These are phyloP conservation scores for Cryomyces minteri DNA, from an alignment of 495 filamentous ascomycete species.

Conservation along the genomic window DNA sequence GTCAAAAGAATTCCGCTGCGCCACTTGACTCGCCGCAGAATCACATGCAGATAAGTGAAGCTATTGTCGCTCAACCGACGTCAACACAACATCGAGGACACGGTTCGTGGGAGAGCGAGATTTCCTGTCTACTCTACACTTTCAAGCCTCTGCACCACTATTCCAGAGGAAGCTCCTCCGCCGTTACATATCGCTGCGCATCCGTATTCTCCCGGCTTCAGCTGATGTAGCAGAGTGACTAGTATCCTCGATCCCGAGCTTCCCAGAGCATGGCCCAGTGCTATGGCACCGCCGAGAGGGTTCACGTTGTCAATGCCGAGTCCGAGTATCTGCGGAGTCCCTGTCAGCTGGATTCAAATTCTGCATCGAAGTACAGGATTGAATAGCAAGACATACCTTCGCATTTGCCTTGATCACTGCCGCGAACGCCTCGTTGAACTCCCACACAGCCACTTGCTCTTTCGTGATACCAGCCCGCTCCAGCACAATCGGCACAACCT, in stretches of 20 bases:
- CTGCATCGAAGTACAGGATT: no score
- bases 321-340: constrained; percentile 42
- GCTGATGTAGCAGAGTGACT: constrained; percentile 72
- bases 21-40: no score
- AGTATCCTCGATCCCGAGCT: constrained; percentile 89
- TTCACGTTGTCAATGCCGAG: constrained; percentile 67
- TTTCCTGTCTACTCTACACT: background rate
- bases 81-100: no score
- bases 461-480: constrained; percentile 73
- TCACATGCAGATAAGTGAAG: no score
- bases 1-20: no score
- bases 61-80: no score
- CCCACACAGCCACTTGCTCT: constrained; percentile 83
- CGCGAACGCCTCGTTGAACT: constrained; percentile 97
- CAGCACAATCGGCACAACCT: constrained; percentile 82
- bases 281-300: constrained; percentile 75
- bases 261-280: constrained; percentile 83
- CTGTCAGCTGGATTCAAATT: no score
- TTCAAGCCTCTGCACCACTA: constrained; percentile 81
- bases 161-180: constrained; percentile 75
- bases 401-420: constrained; percentile 91
- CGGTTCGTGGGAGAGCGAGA: no score
- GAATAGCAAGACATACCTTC: constrained; percentile 31
- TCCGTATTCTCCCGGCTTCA: constrained; percentile 83
- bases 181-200: constrained; percentile 95